A percentile compares a stretch with the other conserved stretches of the same genome.
These are phyloP conservation scores for Cardamine resedifolia DNA, from an alignment of 345 rosid species.

Conservation along the genomic window DNA sequence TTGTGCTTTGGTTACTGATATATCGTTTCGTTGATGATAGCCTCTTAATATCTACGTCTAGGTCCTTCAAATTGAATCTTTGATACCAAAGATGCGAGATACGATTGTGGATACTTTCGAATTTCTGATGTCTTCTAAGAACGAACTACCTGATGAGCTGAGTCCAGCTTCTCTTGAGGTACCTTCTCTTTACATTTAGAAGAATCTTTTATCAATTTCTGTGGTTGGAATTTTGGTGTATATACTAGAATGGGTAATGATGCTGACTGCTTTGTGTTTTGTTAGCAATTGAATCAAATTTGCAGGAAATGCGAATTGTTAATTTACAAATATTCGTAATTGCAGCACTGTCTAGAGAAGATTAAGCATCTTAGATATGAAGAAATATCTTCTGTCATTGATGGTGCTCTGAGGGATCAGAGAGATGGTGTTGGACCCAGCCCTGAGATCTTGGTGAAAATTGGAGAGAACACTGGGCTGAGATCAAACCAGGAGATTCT, in stretches of 20 bases:
- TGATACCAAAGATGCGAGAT: conserved; percentile 62
- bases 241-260: neutral
- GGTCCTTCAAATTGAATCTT: conserved; percentile 78
- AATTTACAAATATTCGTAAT: conserved; percentile 38
- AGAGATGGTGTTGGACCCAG: conserved; percentile 57
- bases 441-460: conserved; percentile 65
- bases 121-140: conserved; percentile 55
- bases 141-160: conserved; percentile 58
- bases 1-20: neutral
- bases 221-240: neutral
- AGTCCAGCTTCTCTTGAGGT: conserved; percentile 81
- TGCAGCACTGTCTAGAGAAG: conserved; percentile 74
- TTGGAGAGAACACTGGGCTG: conserved; percentile 68
- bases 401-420: conserved; percentile 62
- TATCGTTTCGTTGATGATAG: conserved; percentile 6
- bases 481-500: conserved; percentile 89
- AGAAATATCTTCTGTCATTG: conserved; percentile 57
- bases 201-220: neutral
- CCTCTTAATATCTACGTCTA: conserved; percentile 37
- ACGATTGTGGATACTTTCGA: conserved; percentile 55
- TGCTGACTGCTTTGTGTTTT: conserved; percentile 12
- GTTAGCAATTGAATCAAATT: conserved; percentile 16
- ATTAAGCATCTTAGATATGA: conserved; percentile 58
- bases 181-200: conserved; percentile 23
- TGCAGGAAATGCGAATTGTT: conserved; percentile 5